Evolutionary conservation across 2,329 filamentous ascomycete genomes (phyloP).

Genomic region (Aspergillus latus): DNA sequence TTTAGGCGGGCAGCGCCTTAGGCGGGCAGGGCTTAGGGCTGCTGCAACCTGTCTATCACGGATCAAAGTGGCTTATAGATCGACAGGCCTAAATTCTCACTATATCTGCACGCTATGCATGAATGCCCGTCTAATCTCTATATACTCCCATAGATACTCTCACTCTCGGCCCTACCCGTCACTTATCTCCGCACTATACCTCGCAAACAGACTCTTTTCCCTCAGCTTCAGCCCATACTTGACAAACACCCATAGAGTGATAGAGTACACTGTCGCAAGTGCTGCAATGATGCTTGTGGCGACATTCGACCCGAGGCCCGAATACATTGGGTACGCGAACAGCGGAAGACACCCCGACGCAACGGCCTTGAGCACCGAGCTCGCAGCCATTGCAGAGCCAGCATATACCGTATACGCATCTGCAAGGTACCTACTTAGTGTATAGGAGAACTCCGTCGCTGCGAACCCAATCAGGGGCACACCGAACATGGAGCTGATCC

Average conservation of each 20-base stretch:
- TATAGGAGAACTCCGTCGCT: constrained; percentile 14
- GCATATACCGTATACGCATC: constrained; percentile 21
- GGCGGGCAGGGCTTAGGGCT: too few species aligned
- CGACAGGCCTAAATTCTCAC: too few species aligned
- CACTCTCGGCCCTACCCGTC: not conserved
- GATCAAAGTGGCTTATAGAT: too few species aligned
- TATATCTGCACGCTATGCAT: too few species aligned
- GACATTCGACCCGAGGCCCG: constrained; percentile 17
- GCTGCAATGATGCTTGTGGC: constrained; percentile 18
- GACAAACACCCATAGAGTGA: constrained; percentile 15
- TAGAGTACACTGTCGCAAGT: constrained; percentile 18
- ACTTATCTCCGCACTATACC: constrained; percentile 30
- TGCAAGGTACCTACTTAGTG: constrained; percentile 16
- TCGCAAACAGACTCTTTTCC: constrained; percentile 16
- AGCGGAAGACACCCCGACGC: constrained; percentile 15
- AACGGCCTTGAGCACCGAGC: constrained; percentile 8
- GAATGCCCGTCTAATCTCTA: too few species aligned
- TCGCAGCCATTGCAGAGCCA: constrained; percentile 14
- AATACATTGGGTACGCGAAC: constrained; percentile 19
- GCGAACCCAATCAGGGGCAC: constrained; percentile 16
- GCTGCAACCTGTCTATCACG: too few species aligned
- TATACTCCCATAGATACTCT: too few species aligned
- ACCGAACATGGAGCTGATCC: constrained; percentile 11
- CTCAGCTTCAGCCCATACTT: constrained; percentile 16
- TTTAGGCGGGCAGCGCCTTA: too few species aligned